Evolutionary conservation across 1,284 basidiomycete species (phyloP).

Genomic region (Malassezia nana): DNA sequence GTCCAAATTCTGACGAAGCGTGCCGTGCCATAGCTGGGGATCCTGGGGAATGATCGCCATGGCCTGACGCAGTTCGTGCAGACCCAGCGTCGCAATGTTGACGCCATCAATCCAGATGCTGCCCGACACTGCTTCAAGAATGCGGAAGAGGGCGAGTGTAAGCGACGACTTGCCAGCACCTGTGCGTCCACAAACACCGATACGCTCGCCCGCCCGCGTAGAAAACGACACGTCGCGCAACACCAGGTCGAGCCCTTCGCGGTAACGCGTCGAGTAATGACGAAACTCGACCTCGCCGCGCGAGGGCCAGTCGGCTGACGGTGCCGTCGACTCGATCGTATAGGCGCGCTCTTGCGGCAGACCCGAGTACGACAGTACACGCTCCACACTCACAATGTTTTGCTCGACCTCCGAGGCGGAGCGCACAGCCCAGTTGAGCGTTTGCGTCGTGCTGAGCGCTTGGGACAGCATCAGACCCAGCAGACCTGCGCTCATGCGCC

Average conservation of each 20-base stretch:
- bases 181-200: conserved; percentile 62
- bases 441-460: conserved; percentile 57
- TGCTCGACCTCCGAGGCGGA: conserved; percentile 84
- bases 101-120: conserved; percentile 72
- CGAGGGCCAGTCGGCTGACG: conserved; percentile 60
- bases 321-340: conserved; percentile 24
- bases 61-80: conserved; percentile 57
- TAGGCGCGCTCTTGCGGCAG: conserved; percentile 67
- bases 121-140: conserved; percentile 63
- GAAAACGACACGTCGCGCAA: conserved; percentile 63
- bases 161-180: conserved; percentile 86
- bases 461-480: conserved; percentile 75
- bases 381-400: conserved; percentile 69
- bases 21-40: conserved; percentile 73
- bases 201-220: conserved; percentile 62
- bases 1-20: conserved; percentile 73
- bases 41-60: conserved; percentile 75
- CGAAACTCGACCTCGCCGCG: conserved; percentile 67
- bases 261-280: conserved; percentile 72
- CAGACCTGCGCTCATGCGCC: conserved; percentile 69
- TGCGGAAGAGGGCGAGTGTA: conserved; percentile 51
- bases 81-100: conserved; percentile 70
- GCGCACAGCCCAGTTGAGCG: conserved; percentile 66
- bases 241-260: conserved; percentile 67
- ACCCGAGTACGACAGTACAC: conserved; percentile 59